Percentiles rank a stretch among this genome's conserved stretches.
Evolutionary conservation across 1,284 basidiomycete species (phyloP).

Genomic region (Irpex sp.): DNA sequence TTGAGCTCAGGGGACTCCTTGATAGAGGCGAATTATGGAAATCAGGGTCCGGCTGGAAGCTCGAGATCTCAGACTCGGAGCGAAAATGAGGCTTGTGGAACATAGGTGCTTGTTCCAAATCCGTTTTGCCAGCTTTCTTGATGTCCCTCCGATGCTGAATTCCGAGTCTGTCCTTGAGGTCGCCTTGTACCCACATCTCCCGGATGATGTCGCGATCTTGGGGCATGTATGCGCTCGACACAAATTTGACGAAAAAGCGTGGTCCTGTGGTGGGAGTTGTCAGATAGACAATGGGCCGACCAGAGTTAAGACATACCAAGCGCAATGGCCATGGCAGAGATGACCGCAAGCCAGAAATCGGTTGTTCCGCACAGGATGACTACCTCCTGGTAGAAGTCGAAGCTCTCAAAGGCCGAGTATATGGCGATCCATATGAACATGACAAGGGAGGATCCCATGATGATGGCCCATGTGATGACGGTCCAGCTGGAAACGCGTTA

Average conservation of each 20-base stretch:
- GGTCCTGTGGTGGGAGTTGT: conserved; percentile 45
- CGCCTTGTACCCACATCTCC: conserved; percentile 85
- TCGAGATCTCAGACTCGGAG: conserved; percentile 57
- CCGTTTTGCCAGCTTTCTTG: conserved; percentile 26
- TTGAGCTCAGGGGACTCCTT: conserved; percentile 16
- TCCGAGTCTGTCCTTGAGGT: conserved; percentile 81
- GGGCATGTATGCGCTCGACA: conserved; percentile 63
- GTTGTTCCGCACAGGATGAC: conserved; percentile 72
- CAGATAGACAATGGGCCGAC: background rate
- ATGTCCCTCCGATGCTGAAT: conserved; percentile 53
- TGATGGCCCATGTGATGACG: conserved; percentile 77
- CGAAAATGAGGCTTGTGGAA: conserved; percentile 59
- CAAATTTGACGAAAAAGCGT: conserved; percentile 69
- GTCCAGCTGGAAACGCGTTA: conserved; percentile 65
- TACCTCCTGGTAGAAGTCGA: conserved; percentile 74
- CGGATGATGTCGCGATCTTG: conserved; percentile 84
- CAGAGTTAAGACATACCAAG: conserved; percentile 49
- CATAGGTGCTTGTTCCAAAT: conserved; percentile 64
- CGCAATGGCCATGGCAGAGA: conserved; percentile 66
- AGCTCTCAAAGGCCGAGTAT: conserved; percentile 73
- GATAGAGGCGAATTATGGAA: conserved; percentile 16
- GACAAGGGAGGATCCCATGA: conserved; percentile 75
- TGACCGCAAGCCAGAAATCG: conserved; percentile 79
- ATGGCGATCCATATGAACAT: conserved; percentile 85
- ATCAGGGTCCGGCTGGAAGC: conserved; percentile 21